Percentiles rank a stretch among this genome's conserved stretches.
phyloP scores from a whole-genome alignment of 129 eudicot genomes.

The Flaveria bidentis region DNA sequence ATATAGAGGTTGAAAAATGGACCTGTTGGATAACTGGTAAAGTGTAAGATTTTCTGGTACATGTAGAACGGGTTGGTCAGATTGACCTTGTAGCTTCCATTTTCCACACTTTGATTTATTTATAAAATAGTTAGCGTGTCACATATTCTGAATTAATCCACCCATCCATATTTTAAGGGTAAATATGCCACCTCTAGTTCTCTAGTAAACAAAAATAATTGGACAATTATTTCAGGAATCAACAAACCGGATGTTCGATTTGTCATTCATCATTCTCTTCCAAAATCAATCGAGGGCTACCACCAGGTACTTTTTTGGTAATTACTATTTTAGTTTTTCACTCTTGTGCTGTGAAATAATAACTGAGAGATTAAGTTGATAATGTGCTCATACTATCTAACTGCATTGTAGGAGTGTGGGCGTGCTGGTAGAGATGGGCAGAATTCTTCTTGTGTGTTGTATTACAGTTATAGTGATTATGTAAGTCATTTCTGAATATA shows the following conservation, averaged over 20 bases:
- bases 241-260: slow-evolving; percentile 98
- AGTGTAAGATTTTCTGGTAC: background rate
- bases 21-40: background rate
- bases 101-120: background rate
- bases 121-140: background rate
- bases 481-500: slow-evolving; percentile 50
- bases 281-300: slow-evolving; percentile 98
- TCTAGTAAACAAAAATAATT: background rate
- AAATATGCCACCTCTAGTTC: slow-evolving; percentile 1
- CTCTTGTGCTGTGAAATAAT: slow-evolving; percentile 13
- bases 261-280: slow-evolving; percentile 96
- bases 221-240: slow-evolving; percentile 61
- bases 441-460: slow-evolving; percentile 79
- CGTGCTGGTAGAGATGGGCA: slow-evolving; percentile 99
- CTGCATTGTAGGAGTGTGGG: slow-evolving; percentile 81
- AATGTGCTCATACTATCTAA: background rate
- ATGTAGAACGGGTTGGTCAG: background rate
- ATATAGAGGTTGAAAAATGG: slow-evolving; percentile 2
- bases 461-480: slow-evolving; percentile 91
- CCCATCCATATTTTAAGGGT: background rate
- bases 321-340: slow-evolving; percentile 8
- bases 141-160: background rate
- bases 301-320: slow-evolving; percentile 66
- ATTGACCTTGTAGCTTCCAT: background rate
- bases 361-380: slow-evolving; percentile 15